A percentile compares a stretch with the other conserved stretches of the same genome.
These are phyloP conservation scores for Ophiostoma perfectum DNA, from an alignment of 2,329 filamentous ascomycete genomes.

Conservation along the genomic window DNA sequence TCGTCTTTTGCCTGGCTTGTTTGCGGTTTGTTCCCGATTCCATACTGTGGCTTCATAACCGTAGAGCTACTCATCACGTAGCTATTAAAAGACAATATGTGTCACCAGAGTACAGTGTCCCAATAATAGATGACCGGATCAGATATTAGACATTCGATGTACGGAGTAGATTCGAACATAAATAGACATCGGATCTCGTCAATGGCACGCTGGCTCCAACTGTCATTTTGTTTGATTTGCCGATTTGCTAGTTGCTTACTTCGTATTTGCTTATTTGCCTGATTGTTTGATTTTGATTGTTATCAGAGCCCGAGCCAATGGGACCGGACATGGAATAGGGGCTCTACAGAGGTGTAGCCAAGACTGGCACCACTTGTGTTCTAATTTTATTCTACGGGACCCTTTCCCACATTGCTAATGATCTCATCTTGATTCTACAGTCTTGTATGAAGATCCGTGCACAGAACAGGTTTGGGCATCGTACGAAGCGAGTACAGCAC, in stretches of 20 bases:
- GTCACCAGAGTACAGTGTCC: no score
- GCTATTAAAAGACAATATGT: no score
- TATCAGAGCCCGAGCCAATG: conserved; percentile 1
- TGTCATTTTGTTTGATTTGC: neutral
- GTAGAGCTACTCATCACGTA: no score
- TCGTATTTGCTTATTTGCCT: neutral
- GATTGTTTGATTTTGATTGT: neutral
- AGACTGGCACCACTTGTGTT: neutral
- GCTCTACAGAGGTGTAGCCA: neutral
- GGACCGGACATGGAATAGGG: neutral
- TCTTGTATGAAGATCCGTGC: neutral
- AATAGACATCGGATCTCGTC: neutral
- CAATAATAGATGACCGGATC: no score
- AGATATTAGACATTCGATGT: no score
- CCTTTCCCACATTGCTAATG: neutral
- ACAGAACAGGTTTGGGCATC: neutral
- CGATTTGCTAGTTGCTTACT: neutral
- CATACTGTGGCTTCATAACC: no score
- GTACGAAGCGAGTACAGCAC: no score
- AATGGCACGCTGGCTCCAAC: neutral
- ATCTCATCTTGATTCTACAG: neutral
- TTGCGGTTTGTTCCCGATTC: no score
- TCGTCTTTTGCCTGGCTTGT: no score
- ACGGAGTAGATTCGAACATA: no score
- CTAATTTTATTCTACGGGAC: neutral